These are phyloP conservation scores for Castanospermum australe DNA, from an alignment of 306 rosid genomes.

Conservation along the genomic window DNA sequence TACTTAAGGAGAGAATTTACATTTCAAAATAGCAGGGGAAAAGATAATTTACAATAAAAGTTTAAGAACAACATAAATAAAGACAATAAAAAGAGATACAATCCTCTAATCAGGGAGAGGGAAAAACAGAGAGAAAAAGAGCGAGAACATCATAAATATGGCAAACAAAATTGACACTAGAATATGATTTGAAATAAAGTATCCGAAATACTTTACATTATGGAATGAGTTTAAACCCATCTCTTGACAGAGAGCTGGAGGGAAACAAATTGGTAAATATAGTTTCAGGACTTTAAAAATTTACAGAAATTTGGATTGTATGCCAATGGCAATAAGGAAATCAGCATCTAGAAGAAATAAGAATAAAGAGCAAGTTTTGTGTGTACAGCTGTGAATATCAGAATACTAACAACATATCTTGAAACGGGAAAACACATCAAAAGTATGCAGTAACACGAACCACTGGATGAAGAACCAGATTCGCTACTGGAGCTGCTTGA, in stretches of 20 bases:
- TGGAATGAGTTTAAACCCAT: neutral
- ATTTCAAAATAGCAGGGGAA: neutral
- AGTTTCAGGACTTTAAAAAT: neutral
- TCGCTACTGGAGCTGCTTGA: conserved; percentile 64
- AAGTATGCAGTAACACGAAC: conserved; percentile 49
- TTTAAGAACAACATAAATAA: neutral
- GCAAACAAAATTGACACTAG: neutral
- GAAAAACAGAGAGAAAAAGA: neutral
- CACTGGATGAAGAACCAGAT: conserved; percentile 74
- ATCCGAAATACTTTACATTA: neutral
- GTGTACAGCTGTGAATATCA: neutral
- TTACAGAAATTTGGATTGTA: neutral
- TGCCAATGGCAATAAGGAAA: neutral
- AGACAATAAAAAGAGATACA: neutral
- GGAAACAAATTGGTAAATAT: neutral
- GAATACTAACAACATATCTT: neutral
- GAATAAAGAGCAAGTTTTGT: neutral
- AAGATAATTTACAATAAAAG: too few relatives aligned
- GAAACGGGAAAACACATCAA: neutral
- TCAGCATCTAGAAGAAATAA: neutral
- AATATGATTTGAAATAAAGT: neutral
- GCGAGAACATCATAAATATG: neutral
- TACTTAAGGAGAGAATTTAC: neutral
- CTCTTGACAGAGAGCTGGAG: neutral
- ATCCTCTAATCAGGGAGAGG: neutral